A percentile compares a stretch with the other conserved stretches of the same genome.
Conservation (phyloP, 495 filamentous ascomycete species). For the Rhypophila decipiens region DNA sequence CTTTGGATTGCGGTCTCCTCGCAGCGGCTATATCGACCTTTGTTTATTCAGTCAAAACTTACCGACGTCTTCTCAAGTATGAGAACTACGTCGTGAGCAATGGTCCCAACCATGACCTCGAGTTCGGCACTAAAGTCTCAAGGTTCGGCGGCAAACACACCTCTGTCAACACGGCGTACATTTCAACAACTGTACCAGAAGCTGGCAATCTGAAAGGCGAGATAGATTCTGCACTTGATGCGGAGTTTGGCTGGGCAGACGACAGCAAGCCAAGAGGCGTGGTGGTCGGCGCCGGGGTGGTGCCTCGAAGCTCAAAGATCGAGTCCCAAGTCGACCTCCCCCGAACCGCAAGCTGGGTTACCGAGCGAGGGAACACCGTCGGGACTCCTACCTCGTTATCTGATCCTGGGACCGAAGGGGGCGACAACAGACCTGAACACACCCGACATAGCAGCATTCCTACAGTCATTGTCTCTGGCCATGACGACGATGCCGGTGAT, state of each 20-base stretch:
- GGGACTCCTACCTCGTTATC: slow-evolving; percentile 8
- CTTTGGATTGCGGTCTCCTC: slow-evolving; percentile 34
- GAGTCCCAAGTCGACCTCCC: too few species aligned
- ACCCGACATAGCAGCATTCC: slow-evolving; percentile 8
- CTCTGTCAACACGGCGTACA: slow-evolving; percentile 8
- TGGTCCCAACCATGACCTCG: slow-evolving; percentile 16
- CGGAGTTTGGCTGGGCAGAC: slow-evolving; percentile 34
- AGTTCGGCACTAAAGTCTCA: slow-evolving; percentile 17
- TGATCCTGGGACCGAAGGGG: slow-evolving; percentile 1
- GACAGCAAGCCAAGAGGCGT: slow-evolving; percentile 5
- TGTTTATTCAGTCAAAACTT: slow-evolving; percentile 33
- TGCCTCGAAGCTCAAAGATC: slow-evolving; percentile 4
- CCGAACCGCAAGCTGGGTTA: slow-evolving; percentile 18
- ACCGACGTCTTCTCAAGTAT: slow-evolving; percentile 34
- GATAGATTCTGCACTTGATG: slow-evolving; percentile 28
- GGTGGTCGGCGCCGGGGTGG: slow-evolving; percentile 15
- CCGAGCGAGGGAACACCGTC: slow-evolving; percentile 12
- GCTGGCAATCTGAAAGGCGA: slow-evolving; percentile 15
- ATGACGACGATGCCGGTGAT: slow-evolving; percentile 7
- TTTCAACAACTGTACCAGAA: slow-evolving; percentile 5
- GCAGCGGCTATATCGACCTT: slow-evolving; percentile 26
- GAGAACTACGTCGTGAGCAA: slow-evolving; percentile 35
- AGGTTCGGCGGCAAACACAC: not conserved
- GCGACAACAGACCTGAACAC: not conserved
- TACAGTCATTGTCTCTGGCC: slow-evolving; percentile 7